Evolutionary conservation across 768 basidiomycete species (phyloP).

Genomic region (Serendipita sp.): DNA sequence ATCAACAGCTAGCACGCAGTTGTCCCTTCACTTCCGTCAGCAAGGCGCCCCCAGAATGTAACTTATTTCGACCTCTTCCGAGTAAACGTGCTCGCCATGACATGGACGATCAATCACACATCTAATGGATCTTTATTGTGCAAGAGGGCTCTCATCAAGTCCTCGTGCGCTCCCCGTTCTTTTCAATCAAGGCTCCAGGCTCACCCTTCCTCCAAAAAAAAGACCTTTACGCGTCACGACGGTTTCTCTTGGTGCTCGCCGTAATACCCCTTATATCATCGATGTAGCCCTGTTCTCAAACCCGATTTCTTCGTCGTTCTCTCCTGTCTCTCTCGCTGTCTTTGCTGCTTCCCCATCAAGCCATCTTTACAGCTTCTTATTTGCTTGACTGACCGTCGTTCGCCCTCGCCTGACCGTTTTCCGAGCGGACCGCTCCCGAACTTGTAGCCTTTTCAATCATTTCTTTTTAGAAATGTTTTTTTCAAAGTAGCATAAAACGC

Average conservation of each 20-base stretch:
- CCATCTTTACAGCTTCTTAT: background rate
- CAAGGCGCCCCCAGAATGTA: slow-evolving; percentile 30
- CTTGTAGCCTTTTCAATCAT: background rate
- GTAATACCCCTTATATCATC: too few species aligned
- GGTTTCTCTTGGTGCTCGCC: too few species aligned
- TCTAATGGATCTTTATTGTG: background rate
- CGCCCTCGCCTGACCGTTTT: background rate
- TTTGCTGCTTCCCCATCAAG: background rate
- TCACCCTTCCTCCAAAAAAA: too few species aligned
- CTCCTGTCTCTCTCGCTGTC: background rate
- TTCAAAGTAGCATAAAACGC: background rate
- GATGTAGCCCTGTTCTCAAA: too few species aligned
- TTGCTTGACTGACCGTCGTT: background rate
- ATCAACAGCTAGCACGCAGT: slow-evolving; percentile 29
- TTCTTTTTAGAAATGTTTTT: slow-evolving; percentile 5
- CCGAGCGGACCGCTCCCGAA: background rate
- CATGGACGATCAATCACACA: background rate
- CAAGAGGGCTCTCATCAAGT: background rate
- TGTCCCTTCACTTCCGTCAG: slow-evolving; percentile 42
- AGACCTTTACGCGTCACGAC: too few species aligned
- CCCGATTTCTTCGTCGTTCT: background rate
- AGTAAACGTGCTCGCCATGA: background rate
- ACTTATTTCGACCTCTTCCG: background rate
- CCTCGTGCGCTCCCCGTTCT: slow-evolving; percentile 22
- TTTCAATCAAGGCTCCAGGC: slow-evolving; percentile 6